Evolutionary conservation across 2,329 filamentous ascomycete species (phyloP).

Genomic region (Ascochyta koolunga): DNA sequence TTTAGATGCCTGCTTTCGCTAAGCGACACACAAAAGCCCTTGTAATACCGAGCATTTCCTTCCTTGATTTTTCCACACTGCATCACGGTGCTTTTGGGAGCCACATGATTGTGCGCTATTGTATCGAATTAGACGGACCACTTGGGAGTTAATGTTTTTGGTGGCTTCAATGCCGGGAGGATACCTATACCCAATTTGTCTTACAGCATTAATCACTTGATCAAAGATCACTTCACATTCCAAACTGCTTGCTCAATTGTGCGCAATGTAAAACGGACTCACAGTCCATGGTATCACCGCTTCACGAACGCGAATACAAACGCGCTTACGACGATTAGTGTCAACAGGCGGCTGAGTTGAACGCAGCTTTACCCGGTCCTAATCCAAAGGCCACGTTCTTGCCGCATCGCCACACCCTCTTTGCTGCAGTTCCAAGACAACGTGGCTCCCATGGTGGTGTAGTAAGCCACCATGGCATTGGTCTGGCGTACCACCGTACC

Average conservation of each 20-base stretch:
- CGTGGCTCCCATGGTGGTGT: conserved; percentile 14
- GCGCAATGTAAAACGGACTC: conserved; percentile 9
- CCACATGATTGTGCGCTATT: conserved; percentile 22
- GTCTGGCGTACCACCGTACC: conserved; percentile 10
- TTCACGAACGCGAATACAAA: neutral
- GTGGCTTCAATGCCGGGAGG: conserved; percentile 29
- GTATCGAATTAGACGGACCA: conserved; percentile 22
- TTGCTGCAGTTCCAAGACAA: conserved; percentile 1
- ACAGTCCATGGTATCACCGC: neutral
- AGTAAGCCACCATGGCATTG: conserved; percentile 13
- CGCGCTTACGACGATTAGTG: neutral
- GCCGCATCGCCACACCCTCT: conserved; percentile 12
- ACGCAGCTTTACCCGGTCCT: conserved; percentile 12
- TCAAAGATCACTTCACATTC: conserved; percentile 15
- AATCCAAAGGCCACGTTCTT: conserved; percentile 14
- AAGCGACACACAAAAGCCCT: conserved; percentile 21
- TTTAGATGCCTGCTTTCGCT: conserved; percentile 36
- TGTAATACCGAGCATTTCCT: conserved; percentile 46
- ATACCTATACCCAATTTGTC: conserved; percentile 26
- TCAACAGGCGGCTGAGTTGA: conserved; percentile 5
- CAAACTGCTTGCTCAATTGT: neutral
- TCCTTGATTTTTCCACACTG: conserved; percentile 33
- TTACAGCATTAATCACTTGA: conserved; percentile 16
- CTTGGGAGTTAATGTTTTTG: conserved; percentile 30
- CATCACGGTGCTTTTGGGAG: conserved; percentile 41